phyloP scores from a whole-genome alignment of 2,329 filamentous ascomycete species.

The Neophaeococcomyces aloes region DNA sequence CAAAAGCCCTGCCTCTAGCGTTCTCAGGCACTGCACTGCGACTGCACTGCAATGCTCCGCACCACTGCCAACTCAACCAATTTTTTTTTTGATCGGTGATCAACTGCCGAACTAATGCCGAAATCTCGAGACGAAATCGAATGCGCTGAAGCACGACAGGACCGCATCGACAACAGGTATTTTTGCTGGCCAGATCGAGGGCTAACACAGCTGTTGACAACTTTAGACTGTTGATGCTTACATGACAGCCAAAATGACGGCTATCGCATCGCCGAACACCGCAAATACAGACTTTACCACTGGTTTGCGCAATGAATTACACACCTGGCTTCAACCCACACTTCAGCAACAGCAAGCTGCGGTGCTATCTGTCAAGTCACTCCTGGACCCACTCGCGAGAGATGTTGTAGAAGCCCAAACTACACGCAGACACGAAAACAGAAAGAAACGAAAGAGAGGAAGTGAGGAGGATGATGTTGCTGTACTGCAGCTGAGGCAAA shows the following conservation, averaged over 20 bases:
- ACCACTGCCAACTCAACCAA: too few relatives aligned
- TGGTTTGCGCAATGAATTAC: slow-evolving; percentile 52
- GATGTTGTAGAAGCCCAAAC: slow-evolving; percentile 64
- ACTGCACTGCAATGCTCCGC: too few relatives aligned
- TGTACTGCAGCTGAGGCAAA: slow-evolving; percentile 66
- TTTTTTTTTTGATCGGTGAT: too few relatives aligned
- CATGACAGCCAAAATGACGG: not conserved
- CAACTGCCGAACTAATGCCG: too few relatives aligned
- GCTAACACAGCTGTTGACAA: too few relatives aligned
- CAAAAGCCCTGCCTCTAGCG: too few relatives aligned
- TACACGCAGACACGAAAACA: slow-evolving; percentile 56
- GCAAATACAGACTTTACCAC: slow-evolving; percentile 38
- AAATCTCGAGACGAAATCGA: too few relatives aligned
- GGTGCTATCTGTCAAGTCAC: slow-evolving; percentile 65
- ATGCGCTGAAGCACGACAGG: too few relatives aligned
- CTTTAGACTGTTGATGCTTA: too few relatives aligned
- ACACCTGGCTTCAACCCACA: slow-evolving; percentile 67
- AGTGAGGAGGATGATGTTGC: slow-evolving; percentile 32
- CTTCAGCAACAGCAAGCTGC: slow-evolving; percentile 56
- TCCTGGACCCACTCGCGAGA: slow-evolving; percentile 65
- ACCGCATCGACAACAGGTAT: too few relatives aligned
- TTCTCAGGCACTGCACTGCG: too few relatives aligned
- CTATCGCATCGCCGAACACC: not conserved
- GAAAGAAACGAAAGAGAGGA: slow-evolving; percentile 27
- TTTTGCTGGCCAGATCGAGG: too few relatives aligned